phyloP scores from a whole-genome alignment of 2,329 filamentous ascomycete species.

The Cytospora mali region DNA sequence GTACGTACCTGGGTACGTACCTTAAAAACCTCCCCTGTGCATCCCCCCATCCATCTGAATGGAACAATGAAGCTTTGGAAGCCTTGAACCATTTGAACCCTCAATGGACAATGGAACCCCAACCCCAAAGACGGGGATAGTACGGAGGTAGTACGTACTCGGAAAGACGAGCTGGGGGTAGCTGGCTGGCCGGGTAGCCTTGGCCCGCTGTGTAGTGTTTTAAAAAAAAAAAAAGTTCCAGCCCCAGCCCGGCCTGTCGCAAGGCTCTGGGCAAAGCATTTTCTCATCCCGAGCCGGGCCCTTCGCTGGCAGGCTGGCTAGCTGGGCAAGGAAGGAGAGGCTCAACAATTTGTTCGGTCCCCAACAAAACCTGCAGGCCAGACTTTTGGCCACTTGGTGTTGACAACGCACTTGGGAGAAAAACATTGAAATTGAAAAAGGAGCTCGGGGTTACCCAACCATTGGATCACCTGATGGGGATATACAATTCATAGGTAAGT shows the following conservation, averaged over 20 bases:
- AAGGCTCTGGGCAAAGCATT: background rate
- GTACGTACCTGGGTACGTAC: too few relatives aligned
- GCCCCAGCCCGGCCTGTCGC: too few relatives aligned
- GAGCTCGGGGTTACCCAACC: background rate
- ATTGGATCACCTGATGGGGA: background rate
- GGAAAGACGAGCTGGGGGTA: too few relatives aligned
- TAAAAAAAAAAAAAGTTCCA: too few relatives aligned
- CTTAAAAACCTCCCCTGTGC: too few relatives aligned
- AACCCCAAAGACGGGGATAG: too few relatives aligned
- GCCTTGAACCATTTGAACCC: too few relatives aligned
- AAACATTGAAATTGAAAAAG: background rate
- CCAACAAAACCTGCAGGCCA: slow-evolving; percentile 24
- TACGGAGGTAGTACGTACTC: too few relatives aligned
- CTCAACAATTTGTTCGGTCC: slow-evolving; percentile 27
- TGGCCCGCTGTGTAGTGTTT: background rate
- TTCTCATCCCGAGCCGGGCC: background rate
- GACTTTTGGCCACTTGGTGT: background rate
- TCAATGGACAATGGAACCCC: too few relatives aligned
- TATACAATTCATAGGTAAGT: background rate
- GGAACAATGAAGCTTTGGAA: too few relatives aligned
- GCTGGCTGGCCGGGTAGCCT: too few relatives aligned
- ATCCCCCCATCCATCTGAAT: too few relatives aligned
- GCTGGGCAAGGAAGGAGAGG: slow-evolving; percentile 16
- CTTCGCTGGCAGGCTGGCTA: slow-evolving; percentile 1
- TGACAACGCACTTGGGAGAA: background rate